A percentile compares a stretch with the other conserved stretches of the same genome.
Evolutionary conservation across 2,329 filamentous ascomycete genomes (phyloP).

Genomic region (Cercospora beticola): DNA sequence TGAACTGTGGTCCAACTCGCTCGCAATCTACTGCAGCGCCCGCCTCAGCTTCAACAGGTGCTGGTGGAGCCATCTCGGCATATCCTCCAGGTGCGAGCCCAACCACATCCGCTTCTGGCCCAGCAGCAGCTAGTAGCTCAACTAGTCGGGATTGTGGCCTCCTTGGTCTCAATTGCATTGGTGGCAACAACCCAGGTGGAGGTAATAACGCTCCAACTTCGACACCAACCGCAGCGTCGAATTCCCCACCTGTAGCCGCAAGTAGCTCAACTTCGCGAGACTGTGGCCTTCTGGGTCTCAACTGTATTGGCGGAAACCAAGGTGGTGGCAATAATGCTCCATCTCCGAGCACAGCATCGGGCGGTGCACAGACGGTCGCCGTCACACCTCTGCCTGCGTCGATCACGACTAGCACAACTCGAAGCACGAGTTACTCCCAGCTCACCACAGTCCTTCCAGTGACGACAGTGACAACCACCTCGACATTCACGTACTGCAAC

Average conservation of each 20-base stretch:
- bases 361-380: background rate
- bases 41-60: background rate
- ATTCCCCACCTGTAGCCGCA: background rate
- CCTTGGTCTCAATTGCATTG: background rate
- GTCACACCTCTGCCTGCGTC: constrained; percentile 12
- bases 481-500: constrained; percentile 30
- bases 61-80: background rate
- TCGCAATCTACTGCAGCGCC: background rate
- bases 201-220: background rate
- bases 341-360: background rate
- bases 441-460: constrained; percentile 22
- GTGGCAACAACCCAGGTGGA: background rate
- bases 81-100: background rate
- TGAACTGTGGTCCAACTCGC: constrained; percentile 5
- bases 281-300: background rate
- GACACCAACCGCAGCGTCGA: background rate
- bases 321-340: background rate
- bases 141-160: constrained; percentile 2
- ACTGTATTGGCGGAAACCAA: background rate
- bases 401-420: constrained; percentile 12
- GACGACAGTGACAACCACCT: constrained; percentile 28
- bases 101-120: background rate
- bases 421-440: constrained; percentile 11
- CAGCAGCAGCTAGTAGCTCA: background rate
- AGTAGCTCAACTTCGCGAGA: background rate